Base-by-base conservation (phyloP, 2,329 filamentous ascomycete species). In the Ophiosphaerella korrae region DNA sequence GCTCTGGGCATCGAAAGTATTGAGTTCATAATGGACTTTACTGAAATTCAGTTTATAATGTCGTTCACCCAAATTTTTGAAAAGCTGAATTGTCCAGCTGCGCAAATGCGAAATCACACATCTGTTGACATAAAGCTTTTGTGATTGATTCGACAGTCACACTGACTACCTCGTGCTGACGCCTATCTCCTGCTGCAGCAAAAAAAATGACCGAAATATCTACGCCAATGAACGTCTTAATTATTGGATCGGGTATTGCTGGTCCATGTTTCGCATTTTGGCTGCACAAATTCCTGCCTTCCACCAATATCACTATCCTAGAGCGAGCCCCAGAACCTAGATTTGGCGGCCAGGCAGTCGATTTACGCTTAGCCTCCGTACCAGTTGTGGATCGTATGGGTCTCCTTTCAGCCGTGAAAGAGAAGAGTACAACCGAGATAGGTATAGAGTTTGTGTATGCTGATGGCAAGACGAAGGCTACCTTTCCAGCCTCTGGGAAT, bases 381-480 rank as follows among this genome's bases (percentile, higher is more conserved):
- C 73, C 80, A 14, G 76, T 82, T 7, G 64, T 83, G 13, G 77
- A 73, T 47, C 75, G 75, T 3, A 82, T 84, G 81, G 81, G 80
- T 0, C 65, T 85, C 2, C 68, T 80, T 29, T 59, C 77, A 5
- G 69, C 63, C 0, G 72, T 77, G 29, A 74, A 75, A 6, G 57
- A 63, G 13, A 72, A 66, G 16, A 55, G 62, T 1, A 79, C 82
- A 13, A 60, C 77, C 13, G 80, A 86, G 68, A 48, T 68, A 36
- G 84, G 83, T 3, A 23, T 82, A 1, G 59, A 73, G 29, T 63
- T 78, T 33, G 67, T 81, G 3, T 63, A 68, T 36, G 21, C 42
- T 0, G 55, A 61, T 12, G 52, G 64, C 0, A 63, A 65, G 21
- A 60, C 55, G 0, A 64, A 59, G 42, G 69, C 67, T 0, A 60